phyloP scores from a whole-genome alignment of 2,329 filamentous ascomycete species.

The Gaeumannomyces tritici region DNA sequence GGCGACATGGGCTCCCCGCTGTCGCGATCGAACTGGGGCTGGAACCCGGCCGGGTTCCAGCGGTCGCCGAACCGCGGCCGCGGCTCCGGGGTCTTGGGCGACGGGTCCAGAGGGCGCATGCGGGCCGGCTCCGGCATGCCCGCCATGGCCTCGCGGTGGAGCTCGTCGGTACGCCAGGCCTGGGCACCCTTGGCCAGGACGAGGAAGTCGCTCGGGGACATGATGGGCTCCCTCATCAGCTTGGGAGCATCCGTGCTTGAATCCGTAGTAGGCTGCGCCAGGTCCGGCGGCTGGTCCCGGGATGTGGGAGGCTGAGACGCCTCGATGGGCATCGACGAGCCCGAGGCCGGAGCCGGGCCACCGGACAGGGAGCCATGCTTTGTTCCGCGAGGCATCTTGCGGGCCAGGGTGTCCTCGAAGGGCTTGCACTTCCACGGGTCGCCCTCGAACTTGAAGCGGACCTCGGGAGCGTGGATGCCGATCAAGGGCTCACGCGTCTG shows the following conservation, averaged over 20 bases:
- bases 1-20: conserved; percentile 13
- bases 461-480: neutral
- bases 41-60: conserved; percentile 3
- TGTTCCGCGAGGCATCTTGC: neutral
- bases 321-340: no score
- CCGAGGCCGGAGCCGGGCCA: neutral
- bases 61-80: conserved; percentile 4
- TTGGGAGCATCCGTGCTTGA: neutral
- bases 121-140: neutral
- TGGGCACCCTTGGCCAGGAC: conserved; percentile 9
- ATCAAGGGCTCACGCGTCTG: neutral
- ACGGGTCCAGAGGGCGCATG: conserved; percentile 6
- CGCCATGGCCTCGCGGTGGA: conserved; percentile 1
- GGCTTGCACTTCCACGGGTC: conserved; percentile 1
- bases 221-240: neutral
- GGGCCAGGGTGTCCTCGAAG: neutral
- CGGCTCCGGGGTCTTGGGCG: conserved; percentile 7
- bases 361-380: neutral
- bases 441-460: neutral
- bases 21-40: conserved; percentile 16
- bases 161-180: conserved; percentile 5
- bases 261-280: neutral
- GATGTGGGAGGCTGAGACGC: no score
- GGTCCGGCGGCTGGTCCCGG: neutral
- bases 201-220: conserved; percentile 10